A percentile compares a stretch with the other conserved stretches of the same genome.
phyloP scores from a whole-genome alignment of 768 basidiomycete genomes.

The Termitomyces sp. region DNA sequence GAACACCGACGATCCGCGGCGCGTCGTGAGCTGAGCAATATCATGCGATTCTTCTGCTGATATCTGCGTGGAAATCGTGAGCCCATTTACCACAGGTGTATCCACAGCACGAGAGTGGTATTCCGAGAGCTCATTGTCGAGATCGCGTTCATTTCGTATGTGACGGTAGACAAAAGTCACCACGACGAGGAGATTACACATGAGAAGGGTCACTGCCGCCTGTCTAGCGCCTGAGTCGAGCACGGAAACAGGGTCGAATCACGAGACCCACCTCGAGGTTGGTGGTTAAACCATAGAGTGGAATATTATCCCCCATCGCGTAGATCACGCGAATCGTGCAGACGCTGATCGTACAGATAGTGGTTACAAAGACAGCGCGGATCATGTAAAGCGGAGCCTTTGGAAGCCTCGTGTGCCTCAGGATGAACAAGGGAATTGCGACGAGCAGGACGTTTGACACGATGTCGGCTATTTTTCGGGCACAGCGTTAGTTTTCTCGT shows the following conservation, averaged over 20 bases:
- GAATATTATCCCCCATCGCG: neutral
- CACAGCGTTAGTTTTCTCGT: neutral
- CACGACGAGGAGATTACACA: slow-evolving; percentile 15
- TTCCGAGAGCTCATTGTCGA: slow-evolving; percentile 7
- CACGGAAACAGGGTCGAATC: neutral
- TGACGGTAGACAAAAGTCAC: slow-evolving; percentile 14
- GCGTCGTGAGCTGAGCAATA: neutral
- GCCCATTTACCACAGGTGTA: neutral
- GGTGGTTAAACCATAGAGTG: slow-evolving; percentile 11
- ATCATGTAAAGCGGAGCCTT: slow-evolving; percentile 10
- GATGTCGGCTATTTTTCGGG: slow-evolving; percentile 9
- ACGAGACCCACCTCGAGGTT: slow-evolving; percentile 13
- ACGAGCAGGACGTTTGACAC: slow-evolving; percentile 8
- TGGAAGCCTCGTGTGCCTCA: slow-evolving; percentile 9
- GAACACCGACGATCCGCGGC: slow-evolving; percentile 10
- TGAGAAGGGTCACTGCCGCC: slow-evolving; percentile 13
- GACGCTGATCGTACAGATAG: slow-evolving; percentile 9
- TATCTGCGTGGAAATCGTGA: neutral
- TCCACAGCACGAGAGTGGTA: neutral
- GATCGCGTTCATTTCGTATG: slow-evolving; percentile 7
- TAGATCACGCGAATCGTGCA: slow-evolving; percentile 10
- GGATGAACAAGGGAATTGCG: slow-evolving; percentile 1
- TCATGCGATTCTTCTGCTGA: neutral
- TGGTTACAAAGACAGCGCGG: slow-evolving; percentile 12
- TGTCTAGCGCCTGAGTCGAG: neutral